Evolutionary conservation across 176 grass and related monocot species (phyloP), one percentile per base, ranked within the genome.

Genomic region (Juncus effusus): DNA sequence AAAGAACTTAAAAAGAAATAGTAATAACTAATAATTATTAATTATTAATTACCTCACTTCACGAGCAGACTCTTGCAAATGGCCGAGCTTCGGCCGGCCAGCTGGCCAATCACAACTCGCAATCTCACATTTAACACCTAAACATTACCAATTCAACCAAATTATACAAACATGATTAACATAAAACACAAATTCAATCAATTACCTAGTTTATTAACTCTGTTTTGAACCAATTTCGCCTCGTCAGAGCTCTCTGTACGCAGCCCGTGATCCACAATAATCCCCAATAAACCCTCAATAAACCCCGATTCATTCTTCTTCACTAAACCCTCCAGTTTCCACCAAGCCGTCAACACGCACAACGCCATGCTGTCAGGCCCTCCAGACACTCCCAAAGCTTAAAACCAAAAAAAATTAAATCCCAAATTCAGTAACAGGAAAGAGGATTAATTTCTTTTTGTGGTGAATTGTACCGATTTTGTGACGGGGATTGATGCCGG

Each of bases 361-460:
- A 96, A 76, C 11, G 93, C 93, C 87, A 86, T 91, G 71, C 87
- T 91, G 55, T 96, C 93, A 16, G 93, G 93, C 13, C 93, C 93
- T 3, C 93, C 93, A 19, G 93, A 96, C 55, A 96, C 80, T 13
- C 93, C 93, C 38, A 97, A 54, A 56, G 85, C 88, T 97, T 28
- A 28, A 28, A 16, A 19, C 37, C 10, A 65, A 9, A 10, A 44
- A 10, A 39, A 28, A 28, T 28, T 28, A 28, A 28, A 28, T 0
- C 19, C 19, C 19, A 28, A 28, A 28, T 28, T 28, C 19, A 28
- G 19, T 28, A 28, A 28, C 19, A 28, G 19, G 19, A 28, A 28
- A 28, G 19, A 28, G 19, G 19, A 28, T 28, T 28, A 28, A 28
- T 28, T 28, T 62, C n/a, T 28, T 28, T 28, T 28, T 28, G 19